Base-by-base conservation (phyloP, 768 basidiomycete species). In the Rhodotorula kratochvilovae region DNA sequence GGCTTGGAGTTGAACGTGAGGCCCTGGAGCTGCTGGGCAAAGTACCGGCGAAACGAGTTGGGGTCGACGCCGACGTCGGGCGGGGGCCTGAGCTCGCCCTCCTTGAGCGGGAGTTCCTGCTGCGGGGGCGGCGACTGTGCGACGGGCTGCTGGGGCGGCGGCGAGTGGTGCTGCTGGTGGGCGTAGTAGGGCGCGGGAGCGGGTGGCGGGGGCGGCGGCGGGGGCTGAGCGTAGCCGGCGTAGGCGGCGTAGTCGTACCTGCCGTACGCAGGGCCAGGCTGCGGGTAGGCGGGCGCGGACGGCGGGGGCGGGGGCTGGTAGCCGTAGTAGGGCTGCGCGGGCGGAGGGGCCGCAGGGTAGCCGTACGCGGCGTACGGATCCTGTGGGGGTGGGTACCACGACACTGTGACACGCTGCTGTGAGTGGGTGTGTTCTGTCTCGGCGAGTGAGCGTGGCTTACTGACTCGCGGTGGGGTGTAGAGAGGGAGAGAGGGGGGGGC, bases 1-100 rank as follows among this genome's bases (percentile, higher is more conserved):
- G 92, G 89, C 78, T 93, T 88, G 76, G 93, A 95, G 82, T 98
- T 99, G 84, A 93, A 88, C 62, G 88, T 91, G 73, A 99, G 88
- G 73, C 88, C 87, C 77, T 86, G 83, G 65, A 96, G 87, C 71
- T 90, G 87, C 53, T 82, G 80, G 66, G 85, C 78, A 81, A 89
- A 92, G 82, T 91, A 90, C 82, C 87, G 86, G 75, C 91, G 87
- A 80, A 92, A 92, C 50, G 85, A 82, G 80, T 84, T 84, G 42
- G 89, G 86, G 80, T 90, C 89, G 53, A 66, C 48, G 31, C 56
- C 66, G 48, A 74, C 70, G 48, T 69, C 70, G 19, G 71, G 74
- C 25, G 75, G 73, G 1, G 71, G 61, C 0, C 59, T 31, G 10
- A 75, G 60, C 35, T 71, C 73, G 45, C 72, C 66, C 48, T 73